phyloP scores from a whole-genome alignment of 2,329 filamentous ascomycete species.

The Domatiomyces catenatus region DNA sequence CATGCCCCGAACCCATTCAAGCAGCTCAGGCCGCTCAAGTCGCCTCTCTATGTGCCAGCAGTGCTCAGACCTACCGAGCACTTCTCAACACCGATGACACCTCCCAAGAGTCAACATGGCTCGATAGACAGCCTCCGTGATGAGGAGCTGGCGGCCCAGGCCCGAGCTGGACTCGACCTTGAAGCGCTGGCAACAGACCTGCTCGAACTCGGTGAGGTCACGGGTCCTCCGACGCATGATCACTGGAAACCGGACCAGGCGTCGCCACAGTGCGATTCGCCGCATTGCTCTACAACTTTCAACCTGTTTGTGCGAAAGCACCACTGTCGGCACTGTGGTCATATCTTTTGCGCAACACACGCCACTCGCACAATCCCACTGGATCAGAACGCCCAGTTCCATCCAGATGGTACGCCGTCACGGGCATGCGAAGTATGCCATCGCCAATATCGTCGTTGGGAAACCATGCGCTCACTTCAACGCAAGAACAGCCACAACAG shows the following conservation, averaged over 20 bases:
- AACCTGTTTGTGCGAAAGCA: conserved; percentile 48
- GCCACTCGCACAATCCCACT: conserved; percentile 42
- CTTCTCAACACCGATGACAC: conserved; percentile 32
- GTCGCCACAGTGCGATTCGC: conserved; percentile 40
- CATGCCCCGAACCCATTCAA: conserved; percentile 29
- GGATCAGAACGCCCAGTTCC: conserved; percentile 49
- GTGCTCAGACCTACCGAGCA: conserved; percentile 46
- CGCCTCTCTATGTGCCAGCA: conserved; percentile 48
- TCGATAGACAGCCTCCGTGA: conserved; percentile 36
- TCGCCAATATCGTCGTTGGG: conserved; percentile 43
- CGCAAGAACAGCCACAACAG: conserved; percentile 35
- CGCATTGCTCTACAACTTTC: conserved; percentile 43
- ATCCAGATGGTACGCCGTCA: conserved; percentile 40
- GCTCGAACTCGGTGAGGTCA: conserved; percentile 37
- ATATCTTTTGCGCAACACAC: conserved; percentile 49
- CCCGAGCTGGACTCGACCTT: conserved; percentile 4
- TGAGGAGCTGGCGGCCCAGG: conserved; percentile 19
- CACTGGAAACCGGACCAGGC: conserved; percentile 53
- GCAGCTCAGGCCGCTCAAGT: conserved; percentile 44
- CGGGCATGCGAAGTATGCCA: conserved; percentile 48
- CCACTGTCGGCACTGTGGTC: conserved; percentile 51
- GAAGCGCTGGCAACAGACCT: conserved; percentile 18
- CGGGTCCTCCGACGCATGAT: conserved; percentile 44
- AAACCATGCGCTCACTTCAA: conserved; percentile 32
- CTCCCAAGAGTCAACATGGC: conserved; percentile 39